Percentiles rank a stretch among this genome's conserved stretches.
Conservation (phyloP, 768 basidiomycete species). For the Pluteus cervinus region DNA sequence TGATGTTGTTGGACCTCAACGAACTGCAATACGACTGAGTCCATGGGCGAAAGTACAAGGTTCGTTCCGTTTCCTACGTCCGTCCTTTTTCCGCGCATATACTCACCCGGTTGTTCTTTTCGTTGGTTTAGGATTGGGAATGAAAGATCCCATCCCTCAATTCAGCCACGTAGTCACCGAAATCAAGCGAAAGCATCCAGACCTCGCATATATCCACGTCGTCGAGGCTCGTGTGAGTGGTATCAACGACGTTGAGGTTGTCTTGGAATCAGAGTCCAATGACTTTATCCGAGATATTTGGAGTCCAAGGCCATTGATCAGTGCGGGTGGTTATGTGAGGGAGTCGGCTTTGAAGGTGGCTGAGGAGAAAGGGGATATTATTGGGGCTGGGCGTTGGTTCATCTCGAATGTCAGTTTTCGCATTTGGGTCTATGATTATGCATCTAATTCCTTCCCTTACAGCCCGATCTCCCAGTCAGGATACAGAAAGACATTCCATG, state of each 20-base stretch:
- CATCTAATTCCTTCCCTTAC: background rate
- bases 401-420: slow-evolving; percentile 24
- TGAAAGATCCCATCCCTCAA: slow-evolving; percentile 48
- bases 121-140: slow-evolving; percentile 37
- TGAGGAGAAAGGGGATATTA: slow-evolving; percentile 24
- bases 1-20: slow-evolving; percentile 45
- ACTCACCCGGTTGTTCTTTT: no score
- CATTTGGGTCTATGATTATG: background rate
- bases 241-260: slow-evolving; percentile 8
- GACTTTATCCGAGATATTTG: slow-evolving; percentile 42
- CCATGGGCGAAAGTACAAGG: slow-evolving; percentile 45
- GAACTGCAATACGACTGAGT: slow-evolving; percentile 50
- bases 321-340: slow-evolving; percentile 38
- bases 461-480: slow-evolving; percentile 39
- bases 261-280: slow-evolving; percentile 21
- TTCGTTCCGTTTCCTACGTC: slow-evolving; percentile 18
- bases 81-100: no score
- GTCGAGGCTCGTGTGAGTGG: slow-evolving; percentile 30
- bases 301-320: slow-evolving; percentile 33
- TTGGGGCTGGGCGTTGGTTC: slow-evolving; percentile 24
- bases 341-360: slow-evolving; percentile 31
- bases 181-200: slow-evolving; percentile 31
- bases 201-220: slow-evolving; percentile 48
- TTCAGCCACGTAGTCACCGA: slow-evolving; percentile 43
- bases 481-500: slow-evolving; percentile 28